Percentiles rank a stretch among this genome's conserved stretches.
Evolutionary conservation across 768 basidiomycete genomes (phyloP).

Genomic region (Tephrocybe rancida): DNA sequence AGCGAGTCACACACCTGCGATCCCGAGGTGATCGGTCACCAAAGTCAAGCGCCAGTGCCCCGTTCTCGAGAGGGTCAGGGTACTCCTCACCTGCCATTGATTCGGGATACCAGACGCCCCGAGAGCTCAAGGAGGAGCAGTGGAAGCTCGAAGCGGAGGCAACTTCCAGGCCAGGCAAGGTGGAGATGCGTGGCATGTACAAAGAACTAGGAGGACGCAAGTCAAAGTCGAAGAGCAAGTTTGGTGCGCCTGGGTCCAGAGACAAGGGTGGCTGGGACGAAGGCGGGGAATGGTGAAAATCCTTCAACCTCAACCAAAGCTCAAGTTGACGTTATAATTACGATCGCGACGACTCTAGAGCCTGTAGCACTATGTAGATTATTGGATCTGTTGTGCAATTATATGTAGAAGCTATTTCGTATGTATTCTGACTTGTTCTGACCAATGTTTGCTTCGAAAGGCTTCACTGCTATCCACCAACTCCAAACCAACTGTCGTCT

Average conservation of each 20-base stretch:
- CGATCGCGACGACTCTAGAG: background rate
- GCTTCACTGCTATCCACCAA: background rate
- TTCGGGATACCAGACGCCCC: constrained; percentile 73
- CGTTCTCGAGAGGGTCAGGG: constrained; percentile 45
- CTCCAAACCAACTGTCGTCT: background rate
- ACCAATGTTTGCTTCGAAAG: background rate
- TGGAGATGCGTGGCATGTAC: constrained; percentile 90
- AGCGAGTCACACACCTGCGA: constrained; percentile 58
- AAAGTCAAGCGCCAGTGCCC: constrained; percentile 24
- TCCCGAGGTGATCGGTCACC: constrained; percentile 43
- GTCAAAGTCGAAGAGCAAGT: constrained; percentile 70
- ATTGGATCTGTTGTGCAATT: background rate
- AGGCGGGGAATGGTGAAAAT: constrained; percentile 27
- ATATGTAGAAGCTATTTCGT: background rate
- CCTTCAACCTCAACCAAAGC: background rate
- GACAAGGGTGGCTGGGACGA: constrained; percentile 82
- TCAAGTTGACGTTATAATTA: background rate
- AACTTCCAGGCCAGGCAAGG: constrained; percentile 62
- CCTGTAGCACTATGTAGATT: background rate
- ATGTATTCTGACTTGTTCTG: background rate
- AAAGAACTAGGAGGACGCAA: constrained; percentile 90
- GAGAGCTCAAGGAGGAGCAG: constrained; percentile 76
- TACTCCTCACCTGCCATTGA: constrained; percentile 51
- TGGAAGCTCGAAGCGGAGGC: constrained; percentile 64
- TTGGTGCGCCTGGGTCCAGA: constrained; percentile 63